Conservation (phyloP, 257 asterid genomes). For the Linaria vulgaris region DNA sequence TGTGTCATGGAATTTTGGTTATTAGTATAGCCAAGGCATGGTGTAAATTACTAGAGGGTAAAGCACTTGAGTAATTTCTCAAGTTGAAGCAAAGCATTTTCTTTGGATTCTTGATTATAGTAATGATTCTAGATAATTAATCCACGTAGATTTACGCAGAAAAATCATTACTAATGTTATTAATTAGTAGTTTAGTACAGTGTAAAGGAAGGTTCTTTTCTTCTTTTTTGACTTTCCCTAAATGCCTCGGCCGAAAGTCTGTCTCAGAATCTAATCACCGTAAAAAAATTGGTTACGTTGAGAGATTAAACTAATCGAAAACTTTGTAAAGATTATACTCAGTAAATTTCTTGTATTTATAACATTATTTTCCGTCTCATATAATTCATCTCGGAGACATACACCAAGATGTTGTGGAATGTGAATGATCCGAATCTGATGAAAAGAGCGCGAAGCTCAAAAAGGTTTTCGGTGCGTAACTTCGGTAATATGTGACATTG, state of each 20-base stretch:
- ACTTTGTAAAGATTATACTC: no score
- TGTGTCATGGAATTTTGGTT: not conserved
- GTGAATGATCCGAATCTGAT: not conserved
- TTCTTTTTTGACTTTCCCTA: conserved; percentile 14
- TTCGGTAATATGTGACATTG: no score
- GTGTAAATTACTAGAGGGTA: conserved; percentile 27
- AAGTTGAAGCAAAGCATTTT: conserved; percentile 21
- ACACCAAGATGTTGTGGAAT: not conserved
- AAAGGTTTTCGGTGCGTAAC: no score
- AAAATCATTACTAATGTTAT: conserved; percentile 13
- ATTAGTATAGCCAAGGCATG: not conserved
- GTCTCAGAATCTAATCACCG: conserved; percentile 20
- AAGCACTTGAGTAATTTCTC: conserved; percentile 28
- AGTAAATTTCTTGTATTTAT: no score
- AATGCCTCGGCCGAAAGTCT: conserved; percentile 26
- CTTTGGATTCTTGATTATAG: conserved; percentile 15
- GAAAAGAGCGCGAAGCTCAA: not conserved
- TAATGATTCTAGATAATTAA: conserved; percentile 16
- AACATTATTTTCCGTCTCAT: no score
- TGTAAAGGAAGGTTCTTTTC: conserved; percentile 16
- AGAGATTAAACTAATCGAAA: no score
- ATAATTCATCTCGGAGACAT: no score
- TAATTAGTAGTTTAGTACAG: no score
- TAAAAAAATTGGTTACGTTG: not conserved
- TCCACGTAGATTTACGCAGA: not conserved